Base-by-base conservation (phyloP, 2,329 filamentous ascomycete species). In the Exophiala spinifera region DNA sequence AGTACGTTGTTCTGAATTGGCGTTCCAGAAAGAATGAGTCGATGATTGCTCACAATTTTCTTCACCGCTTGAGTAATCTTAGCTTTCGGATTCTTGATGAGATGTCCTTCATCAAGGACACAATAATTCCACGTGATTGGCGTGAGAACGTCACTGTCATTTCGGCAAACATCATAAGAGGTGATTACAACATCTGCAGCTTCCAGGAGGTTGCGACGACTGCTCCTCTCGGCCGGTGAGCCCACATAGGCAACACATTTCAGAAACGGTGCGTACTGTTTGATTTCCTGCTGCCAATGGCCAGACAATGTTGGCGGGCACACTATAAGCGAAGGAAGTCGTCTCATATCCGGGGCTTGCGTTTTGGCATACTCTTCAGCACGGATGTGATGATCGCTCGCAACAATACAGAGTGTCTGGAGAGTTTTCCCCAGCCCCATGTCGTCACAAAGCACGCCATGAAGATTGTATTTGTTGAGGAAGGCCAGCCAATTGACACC, bases 401-500 rank as follows among this genome's bases (percentile, higher is more conserved):
- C 92, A 40, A 99, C 91, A 66, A 99, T 99, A 71, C 94, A 99
- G 19, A 99, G 83, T 0, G 95, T 99, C 70, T 99, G 94, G 10
- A 99, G 76, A 1, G 94, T 99, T 76, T 99, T 99, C 46, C 94
- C 94, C 23, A 99, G 87, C 66, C 94, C 94, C 94, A 99, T 99
- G 70, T 99, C 94, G 67, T 99, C 94, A 69, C 94, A 99, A 56
- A 99, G 88, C 71, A 99, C 96, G 46, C 94, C 94, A 65, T 99
- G 95, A 1, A 99, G 83, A 66, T 99, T 92, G 69, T 97, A 99
- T 54, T 91, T 91, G 70, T 99, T 99, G 63, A 99, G 85, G 75
- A 99, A 99, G 53, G 95, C 86, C 48, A 99, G 83, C 94, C 94
- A 99, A 69, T 99, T 99, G 67, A 99, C 92, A 69, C 94, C 94